Evolutionary conservation across 768 basidiomycete genomes (phyloP).

Genomic region (Termitomyces titanicus): DNA sequence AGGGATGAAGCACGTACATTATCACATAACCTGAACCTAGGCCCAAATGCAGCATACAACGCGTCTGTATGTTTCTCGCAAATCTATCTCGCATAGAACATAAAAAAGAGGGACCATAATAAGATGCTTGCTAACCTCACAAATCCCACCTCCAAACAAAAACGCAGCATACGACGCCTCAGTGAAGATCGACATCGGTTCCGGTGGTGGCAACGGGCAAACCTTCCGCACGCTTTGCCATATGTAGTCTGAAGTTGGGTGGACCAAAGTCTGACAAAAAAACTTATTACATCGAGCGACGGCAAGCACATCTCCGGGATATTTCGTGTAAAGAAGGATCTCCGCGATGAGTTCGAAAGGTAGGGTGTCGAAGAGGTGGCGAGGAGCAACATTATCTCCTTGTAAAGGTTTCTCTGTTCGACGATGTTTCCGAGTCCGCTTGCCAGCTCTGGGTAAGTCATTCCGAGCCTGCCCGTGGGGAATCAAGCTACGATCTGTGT

Average conservation of each 20-base stretch:
- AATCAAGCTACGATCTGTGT: not conserved
- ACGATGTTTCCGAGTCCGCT: not conserved
- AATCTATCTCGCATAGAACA: slow-evolving; percentile 19
- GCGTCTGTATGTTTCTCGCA: slow-evolving; percentile 34
- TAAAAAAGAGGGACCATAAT: not conserved
- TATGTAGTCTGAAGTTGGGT: slow-evolving; percentile 45
- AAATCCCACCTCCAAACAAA: slow-evolving; percentile 54
- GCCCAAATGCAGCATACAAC: slow-evolving; percentile 45
- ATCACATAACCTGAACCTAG: slow-evolving; percentile 43
- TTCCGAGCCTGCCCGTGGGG: not conserved
- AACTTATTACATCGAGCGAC: slow-evolving; percentile 55
- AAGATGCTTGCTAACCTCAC: slow-evolving; percentile 38
- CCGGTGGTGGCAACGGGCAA: slow-evolving; percentile 19
- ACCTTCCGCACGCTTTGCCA: slow-evolving; percentile 51
- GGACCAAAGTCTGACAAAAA: slow-evolving; percentile 46
- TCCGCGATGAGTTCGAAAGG: slow-evolving; percentile 67
- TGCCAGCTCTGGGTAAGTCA: not conserved
- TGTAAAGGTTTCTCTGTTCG: not conserved
- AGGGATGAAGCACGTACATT: slow-evolving; percentile 16
- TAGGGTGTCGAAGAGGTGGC: slow-evolving; percentile 23
- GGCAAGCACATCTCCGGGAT: slow-evolving; percentile 55
- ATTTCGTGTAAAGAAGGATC: slow-evolving; percentile 48
- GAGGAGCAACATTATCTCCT: not conserved
- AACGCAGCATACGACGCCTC: slow-evolving; percentile 65
- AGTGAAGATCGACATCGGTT: slow-evolving; percentile 32